Conservation (phyloP, 2,329 filamentous ascomycete species). For the Cylindrodendrum hubeiense region DNA sequence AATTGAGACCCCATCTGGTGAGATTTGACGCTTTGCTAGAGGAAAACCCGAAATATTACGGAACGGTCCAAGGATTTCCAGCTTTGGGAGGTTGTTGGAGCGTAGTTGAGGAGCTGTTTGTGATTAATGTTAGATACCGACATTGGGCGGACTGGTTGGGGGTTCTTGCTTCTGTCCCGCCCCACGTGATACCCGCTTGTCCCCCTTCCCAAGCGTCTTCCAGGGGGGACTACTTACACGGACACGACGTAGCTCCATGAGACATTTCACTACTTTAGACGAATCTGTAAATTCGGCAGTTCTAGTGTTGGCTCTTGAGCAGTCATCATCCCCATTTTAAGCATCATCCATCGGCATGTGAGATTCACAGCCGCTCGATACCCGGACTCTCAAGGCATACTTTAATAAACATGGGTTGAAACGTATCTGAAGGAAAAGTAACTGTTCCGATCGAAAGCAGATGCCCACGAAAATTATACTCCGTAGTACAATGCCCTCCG, state of each 20-base stretch:
- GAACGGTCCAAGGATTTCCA: not conserved
- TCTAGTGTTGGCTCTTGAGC: too few relatives aligned
- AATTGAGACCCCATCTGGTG: conserved; percentile 39
- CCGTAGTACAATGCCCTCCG: too few relatives aligned
- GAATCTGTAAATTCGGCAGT: not conserved
- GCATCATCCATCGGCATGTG: not conserved
- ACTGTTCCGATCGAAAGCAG: not conserved
- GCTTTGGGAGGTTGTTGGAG: not conserved
- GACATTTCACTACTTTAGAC: not conserved
- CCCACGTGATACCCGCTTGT: conserved; percentile 14
- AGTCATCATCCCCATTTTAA: not conserved
- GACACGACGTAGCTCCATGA: not conserved
- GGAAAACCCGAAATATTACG: not conserved
- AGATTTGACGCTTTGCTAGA: not conserved
- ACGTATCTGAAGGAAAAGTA: not conserved
- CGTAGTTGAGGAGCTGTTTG: conserved; percentile 11
- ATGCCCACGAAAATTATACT: not conserved
- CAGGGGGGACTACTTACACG: not conserved
- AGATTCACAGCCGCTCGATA: not conserved
- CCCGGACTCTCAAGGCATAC: not conserved
- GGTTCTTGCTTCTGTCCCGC: conserved; percentile 9
- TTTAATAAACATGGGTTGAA: not conserved
- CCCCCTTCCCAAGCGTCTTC: not conserved
- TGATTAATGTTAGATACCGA: not conserved
- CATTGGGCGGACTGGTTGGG: not conserved